Percentiles rank a stretch among this genome's conserved stretches.
phyloP scores from a whole-genome alignment of 1,284 basidiomycete species.

The Schizophyllum amplum region DNA sequence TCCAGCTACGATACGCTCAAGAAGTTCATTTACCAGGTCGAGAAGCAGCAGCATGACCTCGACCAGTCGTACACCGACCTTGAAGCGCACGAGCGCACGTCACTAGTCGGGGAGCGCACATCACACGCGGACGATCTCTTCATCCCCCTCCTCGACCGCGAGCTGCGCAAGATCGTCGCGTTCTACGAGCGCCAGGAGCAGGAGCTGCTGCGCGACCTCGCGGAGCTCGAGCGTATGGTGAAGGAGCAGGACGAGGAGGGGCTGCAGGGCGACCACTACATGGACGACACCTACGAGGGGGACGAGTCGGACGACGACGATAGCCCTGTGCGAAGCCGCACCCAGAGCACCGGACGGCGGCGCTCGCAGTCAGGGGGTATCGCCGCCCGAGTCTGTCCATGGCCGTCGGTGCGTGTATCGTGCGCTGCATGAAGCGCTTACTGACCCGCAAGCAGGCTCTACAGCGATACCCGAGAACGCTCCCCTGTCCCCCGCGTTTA shows the following conservation, averaged over 20 bases:
- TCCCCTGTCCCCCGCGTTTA: not conserved
- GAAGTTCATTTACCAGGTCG: conserved; percentile 79
- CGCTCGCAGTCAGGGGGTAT: not conserved
- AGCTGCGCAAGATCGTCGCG: conserved; percentile 73
- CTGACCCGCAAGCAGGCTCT: not conserved
- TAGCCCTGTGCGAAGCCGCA: conserved; percentile 2
- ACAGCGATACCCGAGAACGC: conserved; percentile 7
- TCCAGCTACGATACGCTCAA: conserved; percentile 73
- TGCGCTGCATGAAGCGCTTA: not conserved
- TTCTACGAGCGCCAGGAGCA: conserved; percentile 80
- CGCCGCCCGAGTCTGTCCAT: not conserved
- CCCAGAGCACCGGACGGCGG: not conserved
- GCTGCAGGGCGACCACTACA: conserved; percentile 37
- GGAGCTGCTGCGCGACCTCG: conserved; percentile 61
- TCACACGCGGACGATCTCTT: conserved; percentile 54
- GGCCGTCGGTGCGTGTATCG: not conserved
- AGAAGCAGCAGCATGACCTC: conserved; percentile 53
- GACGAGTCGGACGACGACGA: conserved; percentile 59
- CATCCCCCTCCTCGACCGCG: conserved; percentile 70
- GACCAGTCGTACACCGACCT: conserved; percentile 39
- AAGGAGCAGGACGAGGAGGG: conserved; percentile 60
- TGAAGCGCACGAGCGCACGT: conserved; percentile 54
- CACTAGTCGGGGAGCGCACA: conserved; percentile 37
- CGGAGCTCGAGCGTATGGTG: conserved; percentile 42
- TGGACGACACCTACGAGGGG: conserved; percentile 56